Evolutionary conservation across 208 protist species (phyloP).

Genomic region (Acanthamoeba rhysodes): DNA sequence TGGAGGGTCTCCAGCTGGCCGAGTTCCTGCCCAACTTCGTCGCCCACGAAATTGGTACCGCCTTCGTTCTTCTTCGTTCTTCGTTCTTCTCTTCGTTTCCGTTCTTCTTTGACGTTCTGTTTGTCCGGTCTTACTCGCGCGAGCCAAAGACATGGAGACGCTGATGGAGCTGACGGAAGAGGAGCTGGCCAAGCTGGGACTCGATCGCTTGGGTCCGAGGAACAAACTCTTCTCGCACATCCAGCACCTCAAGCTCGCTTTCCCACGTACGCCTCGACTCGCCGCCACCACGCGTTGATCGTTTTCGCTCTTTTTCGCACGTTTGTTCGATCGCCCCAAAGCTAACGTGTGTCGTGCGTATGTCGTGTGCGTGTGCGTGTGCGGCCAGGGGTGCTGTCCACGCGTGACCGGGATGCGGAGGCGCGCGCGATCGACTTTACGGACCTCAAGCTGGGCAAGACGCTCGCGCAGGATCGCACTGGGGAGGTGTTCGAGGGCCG

Average conservation of each 20-base stretch:
- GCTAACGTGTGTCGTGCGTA: not conserved
- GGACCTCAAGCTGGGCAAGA: not conserved
- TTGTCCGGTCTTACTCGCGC: not conserved
- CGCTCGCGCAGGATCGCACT: not conserved
- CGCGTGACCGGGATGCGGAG: not conserved
- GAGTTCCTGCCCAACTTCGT: conserved; percentile 18
- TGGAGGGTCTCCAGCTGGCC: not conserved
- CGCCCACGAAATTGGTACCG: not conserved
- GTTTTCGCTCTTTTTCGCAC: too few species aligned
- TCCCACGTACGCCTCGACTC: not conserved
- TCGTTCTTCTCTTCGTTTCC: not conserved
- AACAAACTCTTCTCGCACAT: conserved; percentile 44
- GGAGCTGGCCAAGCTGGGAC: conserved; percentile 16
- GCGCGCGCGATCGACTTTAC: conserved; percentile 16
- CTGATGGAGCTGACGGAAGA: conserved; percentile 19
- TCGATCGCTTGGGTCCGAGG: not conserved
- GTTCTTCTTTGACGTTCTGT: not conserved
- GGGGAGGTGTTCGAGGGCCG: conserved; percentile 13
- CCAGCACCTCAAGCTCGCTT: conserved; percentile 36
- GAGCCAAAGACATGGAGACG: conserved; percentile 14
- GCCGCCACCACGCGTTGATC: not conserved
- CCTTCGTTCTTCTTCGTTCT: not conserved
- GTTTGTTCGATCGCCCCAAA: too few species aligned
- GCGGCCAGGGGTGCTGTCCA: not conserved
- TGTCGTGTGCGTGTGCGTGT: not conserved